Base-by-base conservation (phyloP, 202 grass and related monocot species). In the Eragrostis tef region DNA sequence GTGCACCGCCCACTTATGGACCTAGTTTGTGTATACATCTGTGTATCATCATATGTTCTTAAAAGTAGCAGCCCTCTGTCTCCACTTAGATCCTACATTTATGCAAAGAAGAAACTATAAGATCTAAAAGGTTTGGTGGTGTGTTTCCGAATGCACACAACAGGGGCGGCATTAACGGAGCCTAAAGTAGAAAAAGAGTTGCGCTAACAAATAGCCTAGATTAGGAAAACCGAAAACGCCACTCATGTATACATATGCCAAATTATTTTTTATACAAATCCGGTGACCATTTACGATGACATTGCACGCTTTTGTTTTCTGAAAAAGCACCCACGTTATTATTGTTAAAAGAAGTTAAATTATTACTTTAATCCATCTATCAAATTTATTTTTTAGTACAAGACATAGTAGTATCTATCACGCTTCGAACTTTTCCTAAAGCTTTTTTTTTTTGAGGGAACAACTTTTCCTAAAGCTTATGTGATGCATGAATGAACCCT, bases 311-410 rank as follows among this genome's bases (percentile, higher is more conserved):
- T 31, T 31, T 31, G 2, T 31, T 31, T 31, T 31, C 29, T 31
- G 29, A 31, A 31, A 39, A 5, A 39, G 34, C 34, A 39, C 4
- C 13, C 0, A 5, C 14, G 29, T 62, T 75, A n/a, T 43, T 67
- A 61, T 80, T 77, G 77, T 71, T 83, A 83, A 77, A 76, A 64
- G 51, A 22, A 20, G 7, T 22, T 47, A 63, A 41, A 81, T 60
- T 66, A 89, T 85, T 77, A 79, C 74, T 76, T 50, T 64, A 77
- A 71, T 15, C 71, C 77, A 42, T 12, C 65, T n/a, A 29, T 76
- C 46, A 76, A 77, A 43, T 16, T 52, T 41, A 25, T 88, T 83
- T 88, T 83, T 88, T 67, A 26, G n/a, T 83, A 60, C 48, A 78
- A 48, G 59, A 72, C 57, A 71, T 49, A 84, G 6, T 20, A 22